Percentiles rank a stretch among this genome's conserved stretches.
phyloP scores from a whole-genome alignment of 2,329 filamentous ascomycete species.

The Aspergillus pseudoglaucus region DNA sequence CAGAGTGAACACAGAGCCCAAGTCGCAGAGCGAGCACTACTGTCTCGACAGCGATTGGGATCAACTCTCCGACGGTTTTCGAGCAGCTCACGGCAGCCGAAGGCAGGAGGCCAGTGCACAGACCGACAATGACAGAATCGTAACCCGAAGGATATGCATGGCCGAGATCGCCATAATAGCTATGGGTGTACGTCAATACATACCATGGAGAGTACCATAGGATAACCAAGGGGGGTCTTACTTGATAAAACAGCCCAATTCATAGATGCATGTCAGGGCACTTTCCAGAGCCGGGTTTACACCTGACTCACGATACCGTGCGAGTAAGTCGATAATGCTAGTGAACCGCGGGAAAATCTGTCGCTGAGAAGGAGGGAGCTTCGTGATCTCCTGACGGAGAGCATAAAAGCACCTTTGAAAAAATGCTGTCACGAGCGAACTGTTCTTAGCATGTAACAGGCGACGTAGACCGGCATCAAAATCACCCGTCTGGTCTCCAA shows the following conservation, averaged over 20 bases:
- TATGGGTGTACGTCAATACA: slow-evolving; percentile 9
- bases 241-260: slow-evolving; percentile 40
- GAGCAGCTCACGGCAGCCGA: slow-evolving; percentile 35
- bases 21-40: slow-evolving; percentile 40
- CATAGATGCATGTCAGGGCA: slow-evolving; percentile 38
- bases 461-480: slow-evolving; percentile 37
- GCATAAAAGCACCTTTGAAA: slow-evolving; percentile 39
- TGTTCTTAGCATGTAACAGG: slow-evolving; percentile 36
- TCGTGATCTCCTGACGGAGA: slow-evolving; percentile 34
- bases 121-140: slow-evolving; percentile 34
- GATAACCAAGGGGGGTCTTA: slow-evolving; percentile 18
- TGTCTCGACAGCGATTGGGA: slow-evolving; percentile 36
- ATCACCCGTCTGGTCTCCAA: slow-evolving; percentile 42
- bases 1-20: slow-evolving; percentile 35
- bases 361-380: slow-evolving; percentile 28
- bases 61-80: slow-evolving; percentile 35
- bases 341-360: slow-evolving; percentile 35
- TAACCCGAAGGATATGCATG: slow-evolving; percentile 33
- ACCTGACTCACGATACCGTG: slow-evolving; percentile 25
- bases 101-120: slow-evolving; percentile 39
- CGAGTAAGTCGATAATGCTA: slow-evolving; percentile 32
- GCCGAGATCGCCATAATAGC: slow-evolving; percentile 38
- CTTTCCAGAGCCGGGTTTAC: slow-evolving; percentile 38
- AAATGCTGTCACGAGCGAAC: slow-evolving; percentile 37
- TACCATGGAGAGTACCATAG: background rate